Conservation (phyloP, 345 rosid genomes). For the Microcos paniculata region DNA sequence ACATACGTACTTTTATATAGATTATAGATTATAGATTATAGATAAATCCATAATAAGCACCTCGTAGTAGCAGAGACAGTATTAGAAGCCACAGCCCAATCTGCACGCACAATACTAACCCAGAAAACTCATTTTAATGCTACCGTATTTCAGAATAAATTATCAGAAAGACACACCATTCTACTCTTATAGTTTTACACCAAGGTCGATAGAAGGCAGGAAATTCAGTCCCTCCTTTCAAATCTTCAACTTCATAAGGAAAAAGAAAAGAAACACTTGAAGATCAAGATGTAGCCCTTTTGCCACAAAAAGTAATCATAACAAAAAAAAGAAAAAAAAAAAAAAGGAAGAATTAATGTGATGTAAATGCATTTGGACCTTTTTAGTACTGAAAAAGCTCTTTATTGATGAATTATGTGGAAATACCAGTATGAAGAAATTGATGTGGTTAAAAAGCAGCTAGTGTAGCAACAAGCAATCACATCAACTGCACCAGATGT, state of each 20-base stretch:
- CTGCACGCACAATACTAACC: neutral
- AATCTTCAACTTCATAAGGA: neutral
- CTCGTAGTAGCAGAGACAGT: neutral
- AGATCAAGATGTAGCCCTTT: neutral
- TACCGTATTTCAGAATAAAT: neutral
- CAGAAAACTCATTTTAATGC: neutral
- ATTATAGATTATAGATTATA: no score
- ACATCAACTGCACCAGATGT: neutral
- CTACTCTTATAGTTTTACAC: constrained; percentile 3
- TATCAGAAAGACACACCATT: neutral
- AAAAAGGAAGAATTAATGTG: neutral
- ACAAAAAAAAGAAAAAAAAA: neutral
- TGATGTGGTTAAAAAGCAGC: neutral
- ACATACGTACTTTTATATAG: no score
- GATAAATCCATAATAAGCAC: neutral
- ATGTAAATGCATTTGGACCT: neutral
- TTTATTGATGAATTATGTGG: neutral
- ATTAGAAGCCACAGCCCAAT: neutral
- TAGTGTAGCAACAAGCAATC: neutral
- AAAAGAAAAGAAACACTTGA: neutral
- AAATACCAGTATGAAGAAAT: neutral
- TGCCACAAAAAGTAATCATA: neutral
- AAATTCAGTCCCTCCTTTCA: neutral
- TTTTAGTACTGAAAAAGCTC: neutral
- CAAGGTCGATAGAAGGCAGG: neutral